Base-by-base conservation (phyloP, 1,284 basidiomycete species). In the Ganoderma boninense region DNA sequence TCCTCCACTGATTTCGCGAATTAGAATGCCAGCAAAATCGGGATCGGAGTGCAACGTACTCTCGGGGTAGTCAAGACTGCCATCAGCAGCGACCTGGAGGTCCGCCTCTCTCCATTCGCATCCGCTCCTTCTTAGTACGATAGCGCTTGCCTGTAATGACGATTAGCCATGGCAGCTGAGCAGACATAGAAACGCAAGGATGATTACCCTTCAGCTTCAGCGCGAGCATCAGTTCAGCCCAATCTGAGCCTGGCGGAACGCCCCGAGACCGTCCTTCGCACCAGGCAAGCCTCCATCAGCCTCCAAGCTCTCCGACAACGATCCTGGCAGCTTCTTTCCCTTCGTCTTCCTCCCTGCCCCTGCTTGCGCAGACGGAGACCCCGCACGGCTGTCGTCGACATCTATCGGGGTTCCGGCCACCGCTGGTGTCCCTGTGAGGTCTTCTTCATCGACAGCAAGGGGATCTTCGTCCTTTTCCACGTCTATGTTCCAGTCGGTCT, bases 401-500 rank as follows among this genome's bases (percentile, higher is more conserved):
- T 80, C 79, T 77, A 79, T 78, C 1, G 78, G 74, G 29, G 76
- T 78, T 6, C 74, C 76, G 14, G 62, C 59, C 0, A 49, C 38
- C 42, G 61, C 68, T 2, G 69, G 66, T 2, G 63, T 73, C 4
- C 62, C 80, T 5, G 26, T 49, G 3, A 18, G 78, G 18, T 78
- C 77, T 10, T 83, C 82, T 14, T 84, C 85, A n/a, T 86, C 86
- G 0, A 86, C 83, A 32, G 87, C 85, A n/a, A 85, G 81, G 11
- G 83, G 81, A 20, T 89, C 87, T 32, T 91, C 91, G 61, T 93
- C 92, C 56, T 85, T 87, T 75, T 93, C 92, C n/a, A 92, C 83
- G 68, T 93, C 92, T 68, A 94, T 91, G 73, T 92, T 93, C 92
- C 92, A 94, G 77, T 94, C 91, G 0, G 90, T 89, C 80, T 94